These are phyloP conservation scores for Rhizophagus clarus DNA, from an alignment of 192 early-diverging fungal species.

Conservation along the genomic window DNA sequence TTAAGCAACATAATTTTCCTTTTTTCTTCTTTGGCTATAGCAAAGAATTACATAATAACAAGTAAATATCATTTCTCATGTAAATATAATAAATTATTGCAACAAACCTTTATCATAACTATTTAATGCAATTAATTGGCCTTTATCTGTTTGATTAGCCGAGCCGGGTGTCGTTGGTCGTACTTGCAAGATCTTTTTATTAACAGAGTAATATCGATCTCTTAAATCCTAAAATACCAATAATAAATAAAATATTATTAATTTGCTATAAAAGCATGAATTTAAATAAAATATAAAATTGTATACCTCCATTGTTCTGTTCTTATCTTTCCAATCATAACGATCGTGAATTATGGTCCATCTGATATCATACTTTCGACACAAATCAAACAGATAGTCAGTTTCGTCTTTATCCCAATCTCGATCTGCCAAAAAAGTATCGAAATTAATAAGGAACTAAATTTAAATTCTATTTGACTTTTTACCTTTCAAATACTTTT, in stretches of 20 bases:
- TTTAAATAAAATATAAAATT: background rate
- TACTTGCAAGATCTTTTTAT: constrained; percentile 61
- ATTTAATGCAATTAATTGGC: constrained; percentile 37
- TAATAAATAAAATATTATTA: constrained; percentile 11
- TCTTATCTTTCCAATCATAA: constrained; percentile 61
- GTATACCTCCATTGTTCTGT: constrained; percentile 50
- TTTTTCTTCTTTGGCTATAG: constrained; percentile 70
- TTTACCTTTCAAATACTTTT: constrained; percentile 63
- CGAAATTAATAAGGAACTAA: background rate
- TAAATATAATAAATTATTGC: background rate
- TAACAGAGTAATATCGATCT: constrained; percentile 80
- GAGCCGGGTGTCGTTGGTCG: constrained; percentile 41
- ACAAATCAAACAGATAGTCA: constrained; percentile 77
- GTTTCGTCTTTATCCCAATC: constrained; percentile 88
- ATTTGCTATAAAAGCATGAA: background rate
- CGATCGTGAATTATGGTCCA: constrained; percentile 87
- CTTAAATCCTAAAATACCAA: constrained; percentile 74
- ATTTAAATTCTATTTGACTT: background rate
- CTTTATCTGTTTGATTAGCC: constrained; percentile 39
- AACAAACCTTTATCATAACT: constrained; percentile 30
- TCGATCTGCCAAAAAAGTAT: constrained; percentile 42
- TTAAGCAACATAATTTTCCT: constrained; percentile 78
- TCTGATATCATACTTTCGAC: constrained; percentile 73
- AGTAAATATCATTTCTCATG: background rate
- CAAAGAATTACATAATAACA: constrained; percentile 35